Base-by-base conservation (phyloP, 2,329 filamentous ascomycete genomes). In the Metarhizium rileyi region DNA sequence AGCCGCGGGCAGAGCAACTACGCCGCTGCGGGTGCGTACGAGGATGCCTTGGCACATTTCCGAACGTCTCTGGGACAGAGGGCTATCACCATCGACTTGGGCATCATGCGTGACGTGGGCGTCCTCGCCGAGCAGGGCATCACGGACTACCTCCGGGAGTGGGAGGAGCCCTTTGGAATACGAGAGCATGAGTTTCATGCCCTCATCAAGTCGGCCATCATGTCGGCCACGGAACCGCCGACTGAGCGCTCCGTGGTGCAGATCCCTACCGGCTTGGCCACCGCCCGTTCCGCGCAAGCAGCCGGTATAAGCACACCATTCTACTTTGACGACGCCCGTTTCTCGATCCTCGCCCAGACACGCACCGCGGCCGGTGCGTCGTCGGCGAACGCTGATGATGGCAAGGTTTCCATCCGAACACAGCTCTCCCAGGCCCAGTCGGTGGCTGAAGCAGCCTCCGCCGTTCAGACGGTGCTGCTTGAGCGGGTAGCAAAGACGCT, bases 1-100 rank as follows among this genome's bases (percentile, higher is more conserved):
- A 75, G 73, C 51, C 65, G 66, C 9, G 72, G 72, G 2, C 74
- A 78, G 51, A 65, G 69, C 5, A 74, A 74, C 53, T 78, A 77
- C 51, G 67, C 70, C 2, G 73, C 72, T 1, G 72, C 67, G 14
- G 71, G 71, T 52, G 59, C 59, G 25, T 71, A 67, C 54, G 65
- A 70, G 43, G 70, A 73, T 36, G 63, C 68, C 0, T 59, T 73
- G 7, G 67, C 68, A 0, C 54, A 58, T 4, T 56, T 65, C 44
- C 63, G 55, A 50, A 60, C 18, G 43, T 55, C 9, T 20, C 47
- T 23, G 30, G 40, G 40, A 4, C 40, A 22, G 40, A 42, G 20
- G 20, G 40, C 40, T 16, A 18, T 42, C n/a, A 22, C 40, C 20
- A 23, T 42, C 40, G 20, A 42, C 20, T 23, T 42, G 20, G 40